Conservation (phyloP, 805 yeast species). For the Zygotorulaspora chibaensis region DNA sequence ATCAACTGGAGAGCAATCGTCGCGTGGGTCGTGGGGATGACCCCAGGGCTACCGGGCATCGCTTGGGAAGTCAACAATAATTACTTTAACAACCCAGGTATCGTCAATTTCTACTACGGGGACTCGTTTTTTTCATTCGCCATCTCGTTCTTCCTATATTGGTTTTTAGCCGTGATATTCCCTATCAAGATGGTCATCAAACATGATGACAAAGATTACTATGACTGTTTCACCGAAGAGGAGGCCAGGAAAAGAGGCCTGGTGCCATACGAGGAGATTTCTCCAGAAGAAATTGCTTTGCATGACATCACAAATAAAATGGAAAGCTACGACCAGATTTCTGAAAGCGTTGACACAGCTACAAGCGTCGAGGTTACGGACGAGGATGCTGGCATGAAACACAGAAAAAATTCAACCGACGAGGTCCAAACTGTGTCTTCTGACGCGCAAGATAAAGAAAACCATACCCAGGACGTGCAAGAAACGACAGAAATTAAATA, state of each 20-base stretch:
- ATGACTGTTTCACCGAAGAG: slow-evolving; percentile 37
- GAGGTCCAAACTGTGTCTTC: background rate
- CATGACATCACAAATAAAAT: slow-evolving; percentile 10
- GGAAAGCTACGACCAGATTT: slow-evolving; percentile 1
- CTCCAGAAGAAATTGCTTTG: slow-evolving; percentile 22
- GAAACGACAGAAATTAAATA: background rate
- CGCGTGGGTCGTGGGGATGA: slow-evolving; percentile 36
- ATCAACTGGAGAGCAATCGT: slow-evolving; percentile 38
- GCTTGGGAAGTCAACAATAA: slow-evolving; percentile 35
- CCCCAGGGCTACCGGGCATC: slow-evolving; percentile 50
- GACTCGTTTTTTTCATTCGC: slow-evolving; percentile 42
- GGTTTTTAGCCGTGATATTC: slow-evolving; percentile 33
- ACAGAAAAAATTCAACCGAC: slow-evolving; percentile 2
- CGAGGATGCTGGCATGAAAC: slow-evolving; percentile 7
- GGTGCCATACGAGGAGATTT: slow-evolving; percentile 33
- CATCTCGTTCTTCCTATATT: slow-evolving; percentile 39
- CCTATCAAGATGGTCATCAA: slow-evolving; percentile 36
- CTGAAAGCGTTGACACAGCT: slow-evolving; percentile 10
- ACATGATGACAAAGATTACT: slow-evolving; percentile 41
- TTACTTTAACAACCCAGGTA: slow-evolving; percentile 35
- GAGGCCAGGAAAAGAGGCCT: slow-evolving; percentile 33
- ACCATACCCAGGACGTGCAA: background rate
- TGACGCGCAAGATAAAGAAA: background rate
- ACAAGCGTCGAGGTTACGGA: slow-evolving; percentile 9
- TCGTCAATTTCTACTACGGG: slow-evolving; percentile 41